Conservation (phyloP, 78 protist genomes). For the Tieghemostelium lacteum region DNA sequence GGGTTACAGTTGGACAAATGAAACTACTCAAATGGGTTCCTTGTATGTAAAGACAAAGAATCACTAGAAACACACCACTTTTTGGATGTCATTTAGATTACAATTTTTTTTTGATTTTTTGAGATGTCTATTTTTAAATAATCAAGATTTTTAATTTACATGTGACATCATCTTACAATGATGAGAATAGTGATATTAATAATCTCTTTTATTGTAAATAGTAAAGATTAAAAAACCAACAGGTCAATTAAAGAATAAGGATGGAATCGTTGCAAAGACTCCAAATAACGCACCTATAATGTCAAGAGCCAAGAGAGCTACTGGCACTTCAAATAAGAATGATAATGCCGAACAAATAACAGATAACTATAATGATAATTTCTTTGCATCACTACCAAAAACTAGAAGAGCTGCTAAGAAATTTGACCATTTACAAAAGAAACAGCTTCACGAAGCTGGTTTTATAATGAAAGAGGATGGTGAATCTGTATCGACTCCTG, state of each 20-base stretch:
- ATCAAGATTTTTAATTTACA: not conserved
- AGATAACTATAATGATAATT: too few species aligned
- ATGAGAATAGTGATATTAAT: not conserved
- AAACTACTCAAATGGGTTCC: conserved; percentile 65
- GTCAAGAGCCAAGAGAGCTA: not conserved
- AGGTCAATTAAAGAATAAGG: not conserved
- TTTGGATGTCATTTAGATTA: not conserved
- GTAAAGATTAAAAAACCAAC: not conserved
- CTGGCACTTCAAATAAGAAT: too few species aligned
- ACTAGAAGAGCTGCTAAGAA: conserved; percentile 51
- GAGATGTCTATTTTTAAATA: not conserved
- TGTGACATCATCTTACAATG: not conserved
- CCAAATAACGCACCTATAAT: not conserved
- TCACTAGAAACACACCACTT: not conserved
- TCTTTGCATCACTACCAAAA: too few species aligned
- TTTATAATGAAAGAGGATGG: conserved; percentile 6
- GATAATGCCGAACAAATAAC: too few species aligned
- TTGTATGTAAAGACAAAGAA: conserved; percentile 3
- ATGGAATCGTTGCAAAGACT: too few species aligned
- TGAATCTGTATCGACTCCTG: conserved; percentile 1
- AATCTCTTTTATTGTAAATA: not conserved
- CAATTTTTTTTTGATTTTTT: not conserved
- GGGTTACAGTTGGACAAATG: conserved; percentile 66
- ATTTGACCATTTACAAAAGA: conserved; percentile 36
- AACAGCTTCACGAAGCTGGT: conserved; percentile 33